A percentile compares a stretch with the other conserved stretches of the same genome.
Conservation (phyloP, 345 rosid species). For the Euclidium syriacum region DNA sequence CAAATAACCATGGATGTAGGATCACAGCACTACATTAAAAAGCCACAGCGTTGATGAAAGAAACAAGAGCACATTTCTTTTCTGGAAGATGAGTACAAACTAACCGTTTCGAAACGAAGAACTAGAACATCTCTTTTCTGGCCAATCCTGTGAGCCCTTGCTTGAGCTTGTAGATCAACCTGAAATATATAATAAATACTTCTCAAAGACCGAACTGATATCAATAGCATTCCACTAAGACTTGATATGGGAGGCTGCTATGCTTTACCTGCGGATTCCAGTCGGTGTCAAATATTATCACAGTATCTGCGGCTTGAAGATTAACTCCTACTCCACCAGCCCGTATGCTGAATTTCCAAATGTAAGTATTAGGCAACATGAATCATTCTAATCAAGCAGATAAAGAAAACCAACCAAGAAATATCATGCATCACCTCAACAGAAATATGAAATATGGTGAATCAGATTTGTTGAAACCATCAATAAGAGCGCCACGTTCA, state of each 20-base stretch:
- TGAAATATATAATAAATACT: constrained; percentile 21
- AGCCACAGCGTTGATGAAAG: not conserved
- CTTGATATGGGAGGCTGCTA: constrained; percentile 10
- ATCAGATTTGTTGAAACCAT: constrained; percentile 53
- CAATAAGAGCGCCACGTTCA: constrained; percentile 88
- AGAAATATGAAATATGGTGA: constrained; percentile 83
- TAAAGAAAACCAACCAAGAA: not conserved
- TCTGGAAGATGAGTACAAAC: constrained; percentile 13
- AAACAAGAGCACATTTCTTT: not conserved
- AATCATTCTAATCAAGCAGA: not conserved
- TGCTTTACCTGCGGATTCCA: constrained; percentile 89
- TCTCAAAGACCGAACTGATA: not conserved
- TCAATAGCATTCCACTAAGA: not conserved
- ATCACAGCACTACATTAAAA: not conserved
- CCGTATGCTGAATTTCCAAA: constrained; percentile 61
- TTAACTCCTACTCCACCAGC: constrained; percentile 98
- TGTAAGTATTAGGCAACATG: not conserved
- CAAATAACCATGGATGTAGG: not conserved
- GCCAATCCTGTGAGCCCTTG: constrained; percentile 95
- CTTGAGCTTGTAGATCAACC: constrained; percentile 99
- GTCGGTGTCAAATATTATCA: constrained; percentile 88
- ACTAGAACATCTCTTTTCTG: constrained; percentile 98
- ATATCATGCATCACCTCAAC: constrained; percentile 58
- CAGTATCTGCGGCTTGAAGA: constrained; percentile 97
- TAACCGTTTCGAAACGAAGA: constrained; percentile 89